Evolutionary conservation across 306 rosid species (phyloP).

Genomic region (Vigna angularis): DNA sequence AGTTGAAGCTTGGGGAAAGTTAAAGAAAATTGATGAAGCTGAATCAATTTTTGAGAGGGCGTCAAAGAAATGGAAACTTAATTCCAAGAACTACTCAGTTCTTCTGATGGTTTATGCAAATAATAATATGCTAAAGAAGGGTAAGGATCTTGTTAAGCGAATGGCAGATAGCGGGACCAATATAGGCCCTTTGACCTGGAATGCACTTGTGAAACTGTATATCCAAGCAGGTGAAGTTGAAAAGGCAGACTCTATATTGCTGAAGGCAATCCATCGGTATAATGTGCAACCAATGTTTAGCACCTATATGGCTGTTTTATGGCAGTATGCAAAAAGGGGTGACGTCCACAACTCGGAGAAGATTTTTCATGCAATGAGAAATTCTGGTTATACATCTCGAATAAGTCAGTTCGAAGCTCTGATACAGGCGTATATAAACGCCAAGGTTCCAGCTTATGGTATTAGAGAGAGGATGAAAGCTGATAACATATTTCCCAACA

Average conservation of each 20-base stretch:
- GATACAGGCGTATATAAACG: constrained; percentile 66
- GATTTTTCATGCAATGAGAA: constrained; percentile 61
- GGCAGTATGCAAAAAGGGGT: constrained; percentile 68
- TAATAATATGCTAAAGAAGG: constrained; percentile 69
- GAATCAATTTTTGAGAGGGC: constrained; percentile 71
- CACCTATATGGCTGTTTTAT: constrained; percentile 64
- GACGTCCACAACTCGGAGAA: constrained; percentile 80
- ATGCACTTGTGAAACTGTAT: constrained; percentile 72
- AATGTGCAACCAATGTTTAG: constrained; percentile 54
- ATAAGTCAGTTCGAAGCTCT: constrained; percentile 56
- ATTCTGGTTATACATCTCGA: constrained; percentile 58
- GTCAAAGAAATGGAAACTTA: constrained; percentile 55
- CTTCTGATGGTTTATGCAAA: constrained; percentile 65
- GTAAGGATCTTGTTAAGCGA: constrained; percentile 68
- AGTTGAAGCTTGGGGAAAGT: constrained; percentile 77
- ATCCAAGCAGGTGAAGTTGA: constrained; percentile 71
- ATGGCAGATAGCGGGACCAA: constrained; percentile 61
- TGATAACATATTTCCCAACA: constrained; percentile 72
- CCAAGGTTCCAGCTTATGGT: constrained; percentile 74
- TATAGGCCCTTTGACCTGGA: constrained; percentile 66
- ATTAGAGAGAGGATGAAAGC: constrained; percentile 80
- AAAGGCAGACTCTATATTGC: constrained; percentile 74
- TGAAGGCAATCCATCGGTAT: constrained; percentile 53
- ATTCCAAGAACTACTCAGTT: constrained; percentile 50
- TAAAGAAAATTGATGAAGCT: constrained; percentile 70